These are phyloP conservation scores for Flaveria linearis DNA, from an alignment of 129 eudicot species.

Conservation along the genomic window DNA sequence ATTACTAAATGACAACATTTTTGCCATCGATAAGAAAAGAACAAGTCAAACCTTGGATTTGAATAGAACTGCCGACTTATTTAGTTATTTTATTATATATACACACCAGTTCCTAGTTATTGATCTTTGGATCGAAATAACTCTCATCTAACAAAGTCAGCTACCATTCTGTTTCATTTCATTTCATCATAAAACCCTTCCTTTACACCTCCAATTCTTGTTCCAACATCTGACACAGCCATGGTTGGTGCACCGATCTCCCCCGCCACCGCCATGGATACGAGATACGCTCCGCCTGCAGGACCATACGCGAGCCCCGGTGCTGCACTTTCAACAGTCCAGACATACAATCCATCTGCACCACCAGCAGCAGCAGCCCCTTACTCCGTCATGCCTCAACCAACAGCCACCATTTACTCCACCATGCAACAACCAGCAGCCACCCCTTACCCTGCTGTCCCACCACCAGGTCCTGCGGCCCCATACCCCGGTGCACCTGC, in stretches of 20 bases:
- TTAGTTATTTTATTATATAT: too few species aligned
- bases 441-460: slow-evolving; percentile 37
- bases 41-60: too few species aligned
- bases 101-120: too few species aligned
- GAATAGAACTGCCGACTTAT: too few species aligned
- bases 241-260: slow-evolving; percentile 43
- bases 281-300: slow-evolving; percentile 36
- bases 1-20: too few species aligned
- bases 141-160: too few species aligned
- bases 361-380: too few species aligned
- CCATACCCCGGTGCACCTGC: slow-evolving; percentile 31
- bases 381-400: too few species aligned
- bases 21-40: too few species aligned
- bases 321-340: slow-evolving; percentile 41
- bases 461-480: slow-evolving; percentile 27
- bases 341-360: slow-evolving; percentile 35
- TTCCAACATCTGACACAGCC: slow-evolving; percentile 1
- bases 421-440: slow-evolving; percentile 34
- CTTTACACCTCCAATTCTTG: slow-evolving; percentile 1
- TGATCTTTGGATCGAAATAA: too few species aligned
- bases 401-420: slow-evolving; percentile 27
- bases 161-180: too few species aligned
- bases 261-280: slow-evolving; percentile 22
- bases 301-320: slow-evolving; percentile 30
- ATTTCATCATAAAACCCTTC: background rate